Base-by-base conservation (phyloP, 2,329 filamentous ascomycete genomes). In the Pseudonectria buxi region DNA sequence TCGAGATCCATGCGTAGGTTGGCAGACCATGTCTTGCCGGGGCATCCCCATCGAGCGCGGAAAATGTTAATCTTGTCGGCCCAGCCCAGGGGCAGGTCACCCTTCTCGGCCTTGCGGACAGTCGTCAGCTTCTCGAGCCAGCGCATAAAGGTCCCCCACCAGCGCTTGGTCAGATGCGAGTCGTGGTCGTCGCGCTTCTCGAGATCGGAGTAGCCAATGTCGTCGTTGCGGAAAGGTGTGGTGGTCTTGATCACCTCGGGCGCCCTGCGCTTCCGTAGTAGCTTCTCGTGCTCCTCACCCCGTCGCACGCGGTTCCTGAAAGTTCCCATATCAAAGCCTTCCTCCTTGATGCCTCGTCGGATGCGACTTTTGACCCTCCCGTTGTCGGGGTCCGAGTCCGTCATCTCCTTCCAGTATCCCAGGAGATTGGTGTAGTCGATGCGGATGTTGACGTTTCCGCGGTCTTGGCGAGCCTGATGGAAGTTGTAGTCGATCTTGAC, bases 401-500 rank as follows among this genome's bases (percentile, higher is more conserved):
- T 51, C 24, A 47, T 15, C 15, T 44, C 35, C 5, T 55, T 44
- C 58, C 55, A 61, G 46, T 61, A 61, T 4, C 41, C 45, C 7
- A 43, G 34, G 26, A 56, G 30, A 40, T 61, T 61, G 26, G 49
- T 58, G 37, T 47, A 61, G 41, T 62, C 59, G 32, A 62, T 46
- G 14, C 59, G 51, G 30, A 62, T 53, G 24, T 55, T 41, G 16
- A 55, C 48, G 7, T 47, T 39, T n/a, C 45, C 48, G 13, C 35
- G 24, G 25, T 55, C 53, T 6, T 45, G 44, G 10, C 45, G 40
- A 13, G 56, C 49, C 3, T 41, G 34, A 11, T 43, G 29, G 39
- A 59, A 61, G 22, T 55, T 45, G 37, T 59, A 61, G 45, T 61
- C 58, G 30, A 59, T 54, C 7, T 40, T 54, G 24, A 61, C 30